Conservation (phyloP, 768 basidiomycete species). For the Boletus sp. region DNA sequence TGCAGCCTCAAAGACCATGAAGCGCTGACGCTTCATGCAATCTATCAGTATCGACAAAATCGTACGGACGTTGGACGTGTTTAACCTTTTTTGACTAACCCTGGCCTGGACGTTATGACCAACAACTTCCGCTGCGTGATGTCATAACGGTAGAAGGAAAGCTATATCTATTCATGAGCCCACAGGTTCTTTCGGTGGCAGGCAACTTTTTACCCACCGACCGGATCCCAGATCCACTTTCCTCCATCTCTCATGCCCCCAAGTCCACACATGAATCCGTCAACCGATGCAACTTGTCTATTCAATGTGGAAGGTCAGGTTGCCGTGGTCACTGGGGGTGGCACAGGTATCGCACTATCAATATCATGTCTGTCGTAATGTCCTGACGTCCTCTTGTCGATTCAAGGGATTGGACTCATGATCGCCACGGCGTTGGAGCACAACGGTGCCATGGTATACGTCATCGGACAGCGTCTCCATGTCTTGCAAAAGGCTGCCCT, state of each 20-base stretch:
- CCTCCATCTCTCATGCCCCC: slow-evolving; percentile 1
- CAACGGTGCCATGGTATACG: slow-evolving; percentile 83
- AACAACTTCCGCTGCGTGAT: slow-evolving; percentile 1
- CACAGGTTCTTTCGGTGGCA: background rate
- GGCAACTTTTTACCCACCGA: slow-evolving; percentile 21
- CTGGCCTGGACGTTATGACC: slow-evolving; percentile 2
- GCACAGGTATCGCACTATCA: slow-evolving; percentile 49
- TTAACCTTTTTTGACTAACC: slow-evolving; percentile 5
- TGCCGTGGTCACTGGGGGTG: slow-evolving; percentile 74
- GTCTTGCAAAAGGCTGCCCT: slow-evolving; percentile 58
- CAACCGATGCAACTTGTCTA: slow-evolving; percentile 39
- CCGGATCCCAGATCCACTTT: background rate
- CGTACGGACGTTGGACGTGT: background rate
- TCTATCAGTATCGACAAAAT: background rate
- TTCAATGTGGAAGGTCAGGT: slow-evolving; percentile 68
- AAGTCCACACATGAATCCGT: slow-evolving; percentile 16
- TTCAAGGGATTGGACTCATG: slow-evolving; percentile 74
- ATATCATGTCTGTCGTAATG: background rate
- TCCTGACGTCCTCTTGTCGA: slow-evolving; percentile 1
- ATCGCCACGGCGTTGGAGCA: slow-evolving; percentile 76
- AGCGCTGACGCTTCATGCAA: too few relatives aligned
- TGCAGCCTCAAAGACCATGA: too few relatives aligned
- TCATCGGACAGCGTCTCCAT: slow-evolving; percentile 62
- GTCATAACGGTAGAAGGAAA: slow-evolving; percentile 14
- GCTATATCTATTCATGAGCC: slow-evolving; percentile 16